A percentile compares a stretch with the other conserved stretches of the same genome.
Evolutionary conservation across 2,329 filamentous ascomycete species (phyloP).

Genomic region (Fusarium nygamai): DNA sequence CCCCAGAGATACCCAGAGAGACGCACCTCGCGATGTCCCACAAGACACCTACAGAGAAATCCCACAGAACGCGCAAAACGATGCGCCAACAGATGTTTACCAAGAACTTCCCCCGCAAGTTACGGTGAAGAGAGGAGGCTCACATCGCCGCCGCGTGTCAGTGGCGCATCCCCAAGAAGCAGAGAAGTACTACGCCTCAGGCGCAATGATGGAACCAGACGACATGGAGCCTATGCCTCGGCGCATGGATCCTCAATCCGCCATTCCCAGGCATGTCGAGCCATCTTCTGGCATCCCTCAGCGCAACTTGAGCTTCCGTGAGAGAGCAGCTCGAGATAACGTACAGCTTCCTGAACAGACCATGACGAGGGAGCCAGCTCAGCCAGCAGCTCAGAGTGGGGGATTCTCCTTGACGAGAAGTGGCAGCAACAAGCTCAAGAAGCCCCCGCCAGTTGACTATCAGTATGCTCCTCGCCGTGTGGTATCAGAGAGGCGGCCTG

Average conservation of each 20-base stretch:
- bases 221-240: slow-evolving; percentile 18
- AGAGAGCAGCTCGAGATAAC: slow-evolving; percentile 61
- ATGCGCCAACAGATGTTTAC: slow-evolving; percentile 27
- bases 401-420: slow-evolving; percentile 56
- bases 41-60: slow-evolving; percentile 18
- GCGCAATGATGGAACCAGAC: slow-evolving; percentile 36
- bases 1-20: slow-evolving; percentile 24
- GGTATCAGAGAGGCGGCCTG: slow-evolving; percentile 53
- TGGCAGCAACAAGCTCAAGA: slow-evolving; percentile 68
- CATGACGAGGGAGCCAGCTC: slow-evolving; percentile 37
- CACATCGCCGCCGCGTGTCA: slow-evolving; percentile 33
- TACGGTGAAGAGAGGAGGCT: slow-evolving; percentile 30
- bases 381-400: slow-evolving; percentile 45
- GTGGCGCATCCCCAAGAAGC: slow-evolving; percentile 37
- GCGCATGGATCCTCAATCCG: slow-evolving; percentile 40
- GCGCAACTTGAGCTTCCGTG: slow-evolving; percentile 69
- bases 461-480: slow-evolving; percentile 54
- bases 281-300: slow-evolving; percentile 54
- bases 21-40: slow-evolving; percentile 5
- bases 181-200: slow-evolving; percentile 31
- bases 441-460: slow-evolving; percentile 64
- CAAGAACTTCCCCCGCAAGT: slow-evolving; percentile 23
- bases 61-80: slow-evolving; percentile 19
- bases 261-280: slow-evolving; percentile 58
- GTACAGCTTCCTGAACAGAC: slow-evolving; percentile 47